Conservation (phyloP, 2,329 filamentous ascomycete species). For the Periconia macrospinosa region DNA sequence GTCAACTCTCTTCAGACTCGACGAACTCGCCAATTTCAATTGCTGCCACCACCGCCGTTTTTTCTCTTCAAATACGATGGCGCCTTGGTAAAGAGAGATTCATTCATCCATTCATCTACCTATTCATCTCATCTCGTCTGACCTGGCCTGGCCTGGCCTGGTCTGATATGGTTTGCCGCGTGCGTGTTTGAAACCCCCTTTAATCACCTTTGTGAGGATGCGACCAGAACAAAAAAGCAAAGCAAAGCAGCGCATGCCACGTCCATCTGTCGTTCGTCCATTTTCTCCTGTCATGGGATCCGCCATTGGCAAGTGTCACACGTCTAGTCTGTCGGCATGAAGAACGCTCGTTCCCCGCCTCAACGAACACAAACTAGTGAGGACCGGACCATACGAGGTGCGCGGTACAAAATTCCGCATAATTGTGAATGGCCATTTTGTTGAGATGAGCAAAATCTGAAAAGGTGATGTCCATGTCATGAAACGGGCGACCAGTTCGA, state of each 20-base stretch:
- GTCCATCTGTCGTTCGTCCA: background rate
- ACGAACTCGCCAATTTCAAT: background rate
- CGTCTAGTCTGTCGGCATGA: background rate
- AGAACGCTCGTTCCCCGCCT: conserved; percentile 3
- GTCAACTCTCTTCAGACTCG: background rate
- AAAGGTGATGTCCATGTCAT: background rate
- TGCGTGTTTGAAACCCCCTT: too few species aligned
- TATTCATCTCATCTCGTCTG: too few species aligned
- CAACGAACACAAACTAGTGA: too few species aligned
- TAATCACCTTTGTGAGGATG: too few species aligned
- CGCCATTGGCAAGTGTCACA: background rate
- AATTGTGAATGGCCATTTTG: background rate
- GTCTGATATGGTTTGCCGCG: background rate
- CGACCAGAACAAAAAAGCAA: too few species aligned
- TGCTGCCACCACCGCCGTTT: too few species aligned
- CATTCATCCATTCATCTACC: too few species aligned
- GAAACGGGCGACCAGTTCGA: conserved; percentile 2
- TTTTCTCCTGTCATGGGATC: background rate
- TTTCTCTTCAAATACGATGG: too few species aligned
- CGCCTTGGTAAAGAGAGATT: too few species aligned
- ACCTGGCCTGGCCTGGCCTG: background rate
- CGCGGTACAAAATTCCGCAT: conserved; percentile 8
- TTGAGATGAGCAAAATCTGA: background rate
- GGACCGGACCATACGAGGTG: too few species aligned
- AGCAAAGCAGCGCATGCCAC: too few species aligned